Evolutionary conservation across 2,329 filamentous ascomycete genomes (phyloP), one percentile per base, ranked within the genome.

Genomic region (Tolypocladium nubicola): DNA sequence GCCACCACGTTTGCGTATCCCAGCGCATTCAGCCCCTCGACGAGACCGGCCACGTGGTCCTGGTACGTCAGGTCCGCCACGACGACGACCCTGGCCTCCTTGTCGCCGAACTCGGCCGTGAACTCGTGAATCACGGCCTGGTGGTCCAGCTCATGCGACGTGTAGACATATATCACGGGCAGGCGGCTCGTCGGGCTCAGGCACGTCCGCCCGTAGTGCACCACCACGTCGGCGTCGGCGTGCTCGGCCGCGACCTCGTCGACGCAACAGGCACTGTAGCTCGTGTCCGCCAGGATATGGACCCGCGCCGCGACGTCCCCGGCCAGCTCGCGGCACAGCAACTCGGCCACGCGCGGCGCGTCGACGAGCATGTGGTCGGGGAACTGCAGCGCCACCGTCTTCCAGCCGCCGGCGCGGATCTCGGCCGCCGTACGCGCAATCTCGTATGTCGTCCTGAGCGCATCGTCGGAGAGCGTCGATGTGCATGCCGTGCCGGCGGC

Each of bases 211-310:
- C 94, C 94, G 65, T 97, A 99, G 70, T 99, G 94, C 16, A 99
- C 87, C 1, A 97, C 89, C 0, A 91, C 89, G 60, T 97, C 88
- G 8, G 94, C 92, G 65, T 90, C 82, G 19, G 90, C 88, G 70
- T 99, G 94, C 70, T 99, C 92, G 2, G 94, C 94, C 0, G 94
- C 94, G 45, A 97, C 87, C 74, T 99, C 94, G 67, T 99, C 94
- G 21, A 97, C 92, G 67, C 94, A 99, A 74, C 94, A 99, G 0
- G 93, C 87, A 59, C 94, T 95, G 72, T 97, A 99, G 2, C 93
- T 97, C 2, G 94, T 97, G 71, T 99, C 94, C 38, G 88, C 94
- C 21, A 99, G 77, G 59, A 99, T 92, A 65, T 89, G 96, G 55
- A 97, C 78, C 60, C 79, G 68, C 57, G 57, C 63, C 47, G 40